Evolutionary conservation across 306 rosid genomes (phyloP).

Genomic region (Ochetophila trinervis): DNA sequence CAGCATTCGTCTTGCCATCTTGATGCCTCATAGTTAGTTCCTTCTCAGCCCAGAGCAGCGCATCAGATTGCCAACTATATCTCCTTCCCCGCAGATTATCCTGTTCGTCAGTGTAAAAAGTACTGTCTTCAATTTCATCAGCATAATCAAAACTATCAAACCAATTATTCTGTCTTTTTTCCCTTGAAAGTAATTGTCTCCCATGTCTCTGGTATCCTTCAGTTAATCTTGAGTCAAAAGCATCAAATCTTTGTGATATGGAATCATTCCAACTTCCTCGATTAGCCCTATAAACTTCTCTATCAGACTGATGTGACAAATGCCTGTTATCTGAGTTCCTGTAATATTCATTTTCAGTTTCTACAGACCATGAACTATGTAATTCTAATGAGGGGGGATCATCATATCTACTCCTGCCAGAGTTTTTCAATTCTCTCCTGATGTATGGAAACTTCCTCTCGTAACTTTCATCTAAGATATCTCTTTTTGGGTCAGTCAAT

Average conservation of each 20-base stretch:
- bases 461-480: constrained; percentile 21
- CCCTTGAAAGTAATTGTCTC: constrained; percentile 28
- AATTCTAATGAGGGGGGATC: constrained; percentile 18
- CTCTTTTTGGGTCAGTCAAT: constrained; percentile 27
- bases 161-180: constrained; percentile 33
- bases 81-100: constrained; percentile 31
- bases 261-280: constrained; percentile 13
- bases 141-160: constrained; percentile 28
- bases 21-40: constrained; percentile 32
- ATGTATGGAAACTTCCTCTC: constrained; percentile 29
- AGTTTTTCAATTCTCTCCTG: constrained; percentile 32
- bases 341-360: constrained; percentile 38
- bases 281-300: constrained; percentile 25
- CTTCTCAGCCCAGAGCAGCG: constrained; percentile 43
- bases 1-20: constrained; percentile 16
- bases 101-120: constrained; percentile 34
- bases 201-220: constrained; percentile 25
- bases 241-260: constrained; percentile 31
- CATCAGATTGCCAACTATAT: constrained; percentile 31
- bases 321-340: constrained; percentile 18
- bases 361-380: constrained; percentile 35
- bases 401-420: constrained; percentile 33
- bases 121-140: constrained; percentile 33
- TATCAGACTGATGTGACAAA: constrained; percentile 25
- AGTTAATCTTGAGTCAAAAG: constrained; percentile 26